Percentiles rank a stretch among this genome's conserved stretches.
Evolutionary conservation across 176 grass and related monocot species (phyloP).

Genomic region (Panicum miliaceum): DNA sequence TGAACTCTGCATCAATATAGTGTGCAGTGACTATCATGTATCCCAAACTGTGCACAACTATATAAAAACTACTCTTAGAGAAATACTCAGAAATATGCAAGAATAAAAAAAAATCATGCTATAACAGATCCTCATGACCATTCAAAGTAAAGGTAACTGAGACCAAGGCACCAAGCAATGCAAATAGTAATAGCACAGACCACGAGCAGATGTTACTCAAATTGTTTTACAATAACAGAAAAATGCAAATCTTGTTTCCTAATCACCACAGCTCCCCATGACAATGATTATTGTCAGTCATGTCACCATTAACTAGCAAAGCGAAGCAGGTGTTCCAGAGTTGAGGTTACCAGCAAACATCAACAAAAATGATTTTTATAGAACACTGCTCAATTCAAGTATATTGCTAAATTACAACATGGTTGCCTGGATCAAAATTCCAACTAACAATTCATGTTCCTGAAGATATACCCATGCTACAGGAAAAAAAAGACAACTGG

Average conservation of each 20-base stretch:
- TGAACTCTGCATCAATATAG: not conserved
- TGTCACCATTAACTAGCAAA: not conserved
- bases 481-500: not conserved
- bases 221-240: not conserved
- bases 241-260: not conserved
- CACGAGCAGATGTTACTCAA: too few relatives aligned
- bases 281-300: not conserved
- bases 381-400: not conserved
- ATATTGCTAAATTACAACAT: not conserved
- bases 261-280: not conserved
- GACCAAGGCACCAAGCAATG: too few relatives aligned
- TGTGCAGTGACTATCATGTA: not conserved
- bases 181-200: too few relatives aligned
- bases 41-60: too few relatives aligned
- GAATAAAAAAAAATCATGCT: too few relatives aligned
- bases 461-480: slow-evolving; percentile 1
- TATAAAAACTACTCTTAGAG: too few relatives aligned
- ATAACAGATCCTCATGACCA: too few relatives aligned
- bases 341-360: slow-evolving; percentile 3
- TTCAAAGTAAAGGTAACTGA: too few relatives aligned
- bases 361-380: not conserved
- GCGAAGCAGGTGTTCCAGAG: slow-evolving; percentile 1
- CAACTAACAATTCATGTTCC: not conserved
- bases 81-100: too few relatives aligned
- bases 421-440: not conserved